Evolutionary conservation across 2,329 filamentous ascomycete genomes (phyloP).

Genomic region (Beauveria sp.): DNA sequence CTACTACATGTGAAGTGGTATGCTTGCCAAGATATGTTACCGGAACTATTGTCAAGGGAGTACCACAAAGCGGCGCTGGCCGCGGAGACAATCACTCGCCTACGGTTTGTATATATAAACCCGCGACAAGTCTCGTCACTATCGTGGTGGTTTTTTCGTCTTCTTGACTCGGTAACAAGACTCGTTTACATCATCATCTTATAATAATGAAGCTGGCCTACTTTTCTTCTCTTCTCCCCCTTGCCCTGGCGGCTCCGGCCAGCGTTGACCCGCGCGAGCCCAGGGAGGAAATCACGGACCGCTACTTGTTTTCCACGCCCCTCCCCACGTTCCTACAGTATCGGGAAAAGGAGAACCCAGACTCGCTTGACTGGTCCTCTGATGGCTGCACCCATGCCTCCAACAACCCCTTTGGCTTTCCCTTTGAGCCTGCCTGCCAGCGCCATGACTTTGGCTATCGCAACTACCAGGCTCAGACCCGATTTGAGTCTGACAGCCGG

Average conservation of each 20-base stretch:
- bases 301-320: background rate
- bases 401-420: slow-evolving; percentile 19
- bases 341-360: background rate
- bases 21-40: background rate
- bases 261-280: slow-evolving; percentile 19
- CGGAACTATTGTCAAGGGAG: background rate
- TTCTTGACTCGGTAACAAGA: background rate
- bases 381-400: slow-evolving; percentile 20
- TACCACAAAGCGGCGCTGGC: no score
- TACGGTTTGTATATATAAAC: background rate
- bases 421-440: slow-evolving; percentile 24
- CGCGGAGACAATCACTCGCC: no score
- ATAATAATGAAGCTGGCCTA: slow-evolving; percentile 2
- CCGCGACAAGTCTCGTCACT: background rate
- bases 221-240: background rate
- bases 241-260: slow-evolving; percentile 22
- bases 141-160: background rate
- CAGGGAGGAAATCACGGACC: background rate
- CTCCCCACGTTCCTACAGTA: background rate
- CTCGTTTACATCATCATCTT: background rate
- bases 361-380: slow-evolving; percentile 15
- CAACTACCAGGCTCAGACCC: slow-evolving; percentile 24
- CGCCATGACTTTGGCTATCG: slow-evolving; percentile 38
- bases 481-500: slow-evolving; percentile 32
- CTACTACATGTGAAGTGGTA: background rate